Evolutionary conservation across 805 yeast genomes (phyloP).

Genomic region (Schwanniomyces pseudopolymorphus): DNA sequence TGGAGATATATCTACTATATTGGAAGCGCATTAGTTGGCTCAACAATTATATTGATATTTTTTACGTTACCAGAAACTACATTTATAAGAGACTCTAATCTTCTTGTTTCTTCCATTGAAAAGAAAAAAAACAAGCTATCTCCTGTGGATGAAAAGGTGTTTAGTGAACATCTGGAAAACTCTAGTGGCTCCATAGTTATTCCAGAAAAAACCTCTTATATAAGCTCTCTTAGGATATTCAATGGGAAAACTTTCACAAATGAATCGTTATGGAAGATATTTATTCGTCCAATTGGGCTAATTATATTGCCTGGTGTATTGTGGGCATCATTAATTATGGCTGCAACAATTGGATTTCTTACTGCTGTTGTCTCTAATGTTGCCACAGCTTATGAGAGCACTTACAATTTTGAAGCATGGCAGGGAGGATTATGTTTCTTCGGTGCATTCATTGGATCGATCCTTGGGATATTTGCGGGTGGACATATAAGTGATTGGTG

Average conservation of each 20-base stretch:
- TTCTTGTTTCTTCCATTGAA: not conserved
- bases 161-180: not conserved
- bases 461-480: not conserved
- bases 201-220: not conserved
- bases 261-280: not conserved
- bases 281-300: conserved; percentile 2
- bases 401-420: not conserved
- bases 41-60: not conserved
- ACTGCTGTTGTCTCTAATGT: not conserved
- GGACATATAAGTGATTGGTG: conserved; percentile 1
- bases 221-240: not conserved
- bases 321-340: conserved; percentile 1
- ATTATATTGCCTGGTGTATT: not conserved
- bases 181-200: not conserved
- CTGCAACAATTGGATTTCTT: not conserved
- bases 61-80: not conserved
- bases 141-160: not conserved
- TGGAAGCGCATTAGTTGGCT: not conserved
- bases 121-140: not conserved
- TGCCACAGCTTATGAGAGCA: not conserved
- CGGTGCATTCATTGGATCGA: not conserved
- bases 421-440: not conserved
- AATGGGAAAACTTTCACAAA: not conserved
- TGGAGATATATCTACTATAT: conserved; percentile 1
- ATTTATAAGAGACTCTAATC: not conserved